Base-by-base conservation (phyloP, 257 asterid genomes). In the Leonotis leonurus region DNA sequence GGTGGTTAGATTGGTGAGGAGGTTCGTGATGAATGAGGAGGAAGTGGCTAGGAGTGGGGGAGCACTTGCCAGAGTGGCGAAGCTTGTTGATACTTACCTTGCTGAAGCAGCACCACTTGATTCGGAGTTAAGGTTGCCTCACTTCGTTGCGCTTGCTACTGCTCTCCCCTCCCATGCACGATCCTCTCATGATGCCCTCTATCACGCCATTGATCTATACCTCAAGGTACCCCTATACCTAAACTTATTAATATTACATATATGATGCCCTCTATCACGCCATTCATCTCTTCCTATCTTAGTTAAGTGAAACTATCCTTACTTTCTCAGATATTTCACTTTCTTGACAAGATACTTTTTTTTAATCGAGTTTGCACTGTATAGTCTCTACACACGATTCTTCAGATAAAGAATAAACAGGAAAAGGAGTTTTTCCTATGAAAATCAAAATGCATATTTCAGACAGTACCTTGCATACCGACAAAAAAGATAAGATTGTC, bases 91-190 rank as follows among this genome's bases (percentile, higher is more conserved):
- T 36, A 27, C 46, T 41, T 88, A 83, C 65, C 84, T 88, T 7
- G 96, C 93, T 5, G 96, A 85, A 73, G 83, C 84, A 3, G 93
- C 94, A 0, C 81, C 94, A 0, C 81, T 81, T 22, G 96, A 91
- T 54, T 59, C 74, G 0, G 64, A 77, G 25, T 51, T 88, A 70
- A 54, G 56, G 0, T 13, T 80, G 75, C 13, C 74, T 1, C 82
- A 76, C 6, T 85, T 88, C 36, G 30, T 70, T 5, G 85, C 56
- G 5, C 85, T 88, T 17, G 95, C 86, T 7, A 63, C 44, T 0
- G 83, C 69, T 3, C 73, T 83, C 40, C 96, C 96, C 10, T 26
- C 70, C 52, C 84, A 85, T 67, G 89, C 95, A 11, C 91, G 96
- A n/a, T 64, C 83, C 3, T 55, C 63, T 0, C 83, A 83, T 43